Conservation (phyloP, 176 grass and related monocot species). For the Zoysia pacifica region DNA sequence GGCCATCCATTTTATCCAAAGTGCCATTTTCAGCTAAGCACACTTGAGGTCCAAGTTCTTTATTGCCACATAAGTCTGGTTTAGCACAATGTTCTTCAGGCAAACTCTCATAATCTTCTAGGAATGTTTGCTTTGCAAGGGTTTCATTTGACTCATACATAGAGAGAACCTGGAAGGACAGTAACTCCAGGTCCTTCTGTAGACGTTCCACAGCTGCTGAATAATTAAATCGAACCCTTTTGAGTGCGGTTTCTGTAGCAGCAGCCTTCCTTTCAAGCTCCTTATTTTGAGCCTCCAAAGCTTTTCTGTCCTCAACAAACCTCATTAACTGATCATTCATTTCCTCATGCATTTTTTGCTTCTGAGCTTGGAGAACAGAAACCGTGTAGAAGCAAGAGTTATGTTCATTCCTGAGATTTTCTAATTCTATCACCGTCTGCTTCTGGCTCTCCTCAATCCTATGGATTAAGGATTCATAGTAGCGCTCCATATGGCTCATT, state of each 20-base stretch:
- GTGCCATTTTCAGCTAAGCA: conserved; percentile 35
- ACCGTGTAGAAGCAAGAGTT: conserved; percentile 85
- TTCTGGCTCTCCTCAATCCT: conserved; percentile 88
- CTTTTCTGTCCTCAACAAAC: conserved; percentile 72
- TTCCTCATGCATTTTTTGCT: conserved; percentile 87
- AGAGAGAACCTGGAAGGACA: conserved; percentile 97
- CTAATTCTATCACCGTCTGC: conserved; percentile 74
- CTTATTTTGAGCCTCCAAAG: conserved; percentile 79
- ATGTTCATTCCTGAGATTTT: conserved; percentile 88
- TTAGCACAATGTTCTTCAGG: conserved; percentile 48
- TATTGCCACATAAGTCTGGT: conserved; percentile 26
- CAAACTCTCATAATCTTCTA: conserved; percentile 56
- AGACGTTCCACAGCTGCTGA: conserved; percentile 78
- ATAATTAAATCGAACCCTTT: conserved; percentile 85
- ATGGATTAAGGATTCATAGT: conserved; percentile 88
- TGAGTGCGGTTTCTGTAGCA: conserved; percentile 83
- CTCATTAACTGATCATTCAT: conserved; percentile 79
- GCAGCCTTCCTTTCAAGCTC: conserved; percentile 83
- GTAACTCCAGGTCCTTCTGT: conserved; percentile 93
- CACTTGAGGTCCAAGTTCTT: conserved; percentile 36
- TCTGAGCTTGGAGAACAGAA: conserved; percentile 85
- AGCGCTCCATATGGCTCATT: conserved; percentile 87
- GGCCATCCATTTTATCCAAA: conserved; percentile 41
- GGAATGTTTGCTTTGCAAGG: conserved; percentile 74
- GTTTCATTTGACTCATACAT: conserved; percentile 96